Conservation (phyloP, 768 basidiomycete genomes). For the Xanthoconium stramineum region DNA sequence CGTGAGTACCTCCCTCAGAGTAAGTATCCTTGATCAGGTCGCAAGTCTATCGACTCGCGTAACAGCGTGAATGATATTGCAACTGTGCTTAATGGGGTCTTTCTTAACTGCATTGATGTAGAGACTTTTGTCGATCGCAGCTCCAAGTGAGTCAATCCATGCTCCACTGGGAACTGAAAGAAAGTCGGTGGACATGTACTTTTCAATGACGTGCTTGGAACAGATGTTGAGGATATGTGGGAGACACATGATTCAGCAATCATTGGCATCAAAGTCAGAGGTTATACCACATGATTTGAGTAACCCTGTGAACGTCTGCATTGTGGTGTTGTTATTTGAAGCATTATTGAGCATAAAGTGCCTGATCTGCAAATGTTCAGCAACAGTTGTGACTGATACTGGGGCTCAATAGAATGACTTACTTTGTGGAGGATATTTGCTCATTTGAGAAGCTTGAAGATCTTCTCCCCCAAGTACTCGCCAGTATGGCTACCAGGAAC, state of each 20-base stretch:
- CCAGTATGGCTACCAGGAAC: too few species aligned
- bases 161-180: neutral
- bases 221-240: neutral
- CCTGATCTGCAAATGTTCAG: neutral
- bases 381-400: too few species aligned
- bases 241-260: neutral
- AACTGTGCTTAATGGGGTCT: neutral
- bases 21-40: too few species aligned
- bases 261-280: neutral
- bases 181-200: neutral
- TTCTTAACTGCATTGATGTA: neutral
- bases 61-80: neutral
- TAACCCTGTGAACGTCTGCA: neutral
- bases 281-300: neutral
- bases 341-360: neutral
- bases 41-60: too few species aligned
- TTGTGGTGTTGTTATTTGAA: neutral
- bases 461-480: too few species aligned
- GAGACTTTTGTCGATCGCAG: neutral
- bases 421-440: too few species aligned
- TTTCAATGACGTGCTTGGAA: neutral
- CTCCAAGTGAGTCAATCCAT: neutral
- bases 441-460: too few species aligned
- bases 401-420: too few species aligned
- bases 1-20: too few species aligned